Base-by-base conservation (phyloP, 148 eudicot species). In the Simmondsia chinensis region DNA sequence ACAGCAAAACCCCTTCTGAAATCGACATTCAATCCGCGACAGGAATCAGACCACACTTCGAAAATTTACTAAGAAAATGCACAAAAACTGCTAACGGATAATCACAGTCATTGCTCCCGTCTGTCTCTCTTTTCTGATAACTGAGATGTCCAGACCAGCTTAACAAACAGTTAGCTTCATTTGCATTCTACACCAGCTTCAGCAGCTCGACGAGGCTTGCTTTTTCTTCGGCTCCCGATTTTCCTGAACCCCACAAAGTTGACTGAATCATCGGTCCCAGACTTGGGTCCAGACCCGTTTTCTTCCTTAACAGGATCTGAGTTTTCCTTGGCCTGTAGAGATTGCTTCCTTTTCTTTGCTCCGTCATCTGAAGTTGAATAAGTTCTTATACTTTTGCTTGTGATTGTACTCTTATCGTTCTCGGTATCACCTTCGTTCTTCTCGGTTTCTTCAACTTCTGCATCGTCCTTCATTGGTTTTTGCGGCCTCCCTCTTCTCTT, bases 121-220 rank as follows among this genome's bases (percentile, higher is more conserved):
- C n/a, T n/a, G n/a, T n/a, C n/a, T n/a, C n/a, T n/a, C n/a, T n/a
- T n/a, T n/a, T n/a, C n/a, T n/a, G n/a, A n/a, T n/a, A n/a, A n/a
- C n/a, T n/a, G n/a, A n/a, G n/a, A n/a, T n/a, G n/a, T n/a, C n/a
- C n/a, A n/a, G n/a, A n/a, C n/a, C n/a, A n/a, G n/a, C n/a, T n/a
- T n/a, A n/a, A n/a, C n/a, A n/a, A n/a, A n/a, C n/a, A n/a, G n/a
- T n/a, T n/a, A 43, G 32, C 10, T 48, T 73, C 60, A 76, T 41
- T 42, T 56, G 76, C 83, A 83, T 56, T 79, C 75, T 13, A 83
- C 87, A 9, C 94, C 87, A 48, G 65, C 95, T 67, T 77, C 89
- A 54, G 95, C 95, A 62, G 89, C 95, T 45, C 95, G 66, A 9
- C 65, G 69, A 50, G 95, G 95, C 60, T 75, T 80, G 66, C 56